These are phyloP conservation scores for Phylloporus arenicola DNA, from an alignment of 768 basidiomycete genomes.

Conservation along the genomic window DNA sequence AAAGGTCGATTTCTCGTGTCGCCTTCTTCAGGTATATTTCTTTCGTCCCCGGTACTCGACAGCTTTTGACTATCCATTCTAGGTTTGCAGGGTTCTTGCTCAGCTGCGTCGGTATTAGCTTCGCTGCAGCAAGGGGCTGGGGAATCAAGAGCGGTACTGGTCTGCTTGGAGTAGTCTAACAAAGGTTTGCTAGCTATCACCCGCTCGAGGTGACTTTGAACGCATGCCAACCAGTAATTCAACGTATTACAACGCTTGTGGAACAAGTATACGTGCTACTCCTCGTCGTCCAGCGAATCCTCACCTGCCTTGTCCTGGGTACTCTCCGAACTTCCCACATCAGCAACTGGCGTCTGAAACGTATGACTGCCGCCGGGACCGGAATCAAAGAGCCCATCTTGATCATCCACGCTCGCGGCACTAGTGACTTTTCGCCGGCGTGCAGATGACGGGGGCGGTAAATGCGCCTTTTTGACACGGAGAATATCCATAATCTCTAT, in stretches of 20 bases:
- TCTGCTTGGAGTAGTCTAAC: conserved; percentile 58
- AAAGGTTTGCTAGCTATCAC: background rate
- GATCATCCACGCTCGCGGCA: conserved; percentile 44
- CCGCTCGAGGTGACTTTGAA: background rate
- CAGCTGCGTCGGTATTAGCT: conserved; percentile 75
- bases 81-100: conserved; percentile 81
- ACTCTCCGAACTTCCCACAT: conserved; percentile 12
- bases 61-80: background rate
- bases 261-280: conserved; percentile 1
- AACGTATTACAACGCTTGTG: background rate
- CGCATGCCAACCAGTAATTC: background rate
- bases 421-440: conserved; percentile 50
- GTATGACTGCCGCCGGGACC: conserved; percentile 16
- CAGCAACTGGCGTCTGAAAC: conserved; percentile 21
- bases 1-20: conserved; percentile 76
- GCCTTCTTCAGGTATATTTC: conserved; percentile 74
- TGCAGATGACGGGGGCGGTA: conserved; percentile 37
- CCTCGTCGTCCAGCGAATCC: conserved; percentile 20
- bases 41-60: background rate
- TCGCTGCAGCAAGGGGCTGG: conserved; percentile 65
- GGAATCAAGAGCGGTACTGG: conserved; percentile 63
- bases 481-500: conserved; percentile 85
- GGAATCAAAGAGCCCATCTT: conserved; percentile 26
- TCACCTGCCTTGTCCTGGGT: conserved; percentile 11
- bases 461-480: conserved; percentile 63